phyloP scores from a whole-genome alignment of 768 basidiomycete genomes.

The Pisolithus albus region DNA sequence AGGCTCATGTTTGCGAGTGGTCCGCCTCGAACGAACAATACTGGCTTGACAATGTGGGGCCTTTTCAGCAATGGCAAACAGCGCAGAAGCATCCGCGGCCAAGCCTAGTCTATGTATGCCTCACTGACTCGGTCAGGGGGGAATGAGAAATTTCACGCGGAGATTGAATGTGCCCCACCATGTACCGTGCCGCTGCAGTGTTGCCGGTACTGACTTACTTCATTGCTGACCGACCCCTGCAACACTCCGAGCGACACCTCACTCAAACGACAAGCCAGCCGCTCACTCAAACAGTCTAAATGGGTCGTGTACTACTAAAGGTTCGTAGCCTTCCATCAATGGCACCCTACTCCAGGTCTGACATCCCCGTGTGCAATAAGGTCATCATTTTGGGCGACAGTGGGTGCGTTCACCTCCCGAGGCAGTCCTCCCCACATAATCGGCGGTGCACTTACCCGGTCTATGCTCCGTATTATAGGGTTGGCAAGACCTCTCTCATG shows the following conservation, averaged over 20 bases:
- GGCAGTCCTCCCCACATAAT: constrained; percentile 4
- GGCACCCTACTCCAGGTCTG: neutral
- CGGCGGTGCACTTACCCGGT: constrained; percentile 1
- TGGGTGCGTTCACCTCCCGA: constrained; percentile 51
- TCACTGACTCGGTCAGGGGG: neutral
- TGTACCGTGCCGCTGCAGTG: no score
- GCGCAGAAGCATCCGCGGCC: neutral
- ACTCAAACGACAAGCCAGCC: neutral
- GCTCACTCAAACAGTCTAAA: constrained; percentile 22
- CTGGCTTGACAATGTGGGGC: neutral
- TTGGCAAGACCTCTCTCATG: constrained; percentile 99
- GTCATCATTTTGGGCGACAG: constrained; percentile 99
- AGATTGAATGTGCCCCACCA: constrained; percentile 11
- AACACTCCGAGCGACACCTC: neutral
- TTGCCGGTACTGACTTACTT: no score
- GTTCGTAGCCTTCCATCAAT: constrained; percentile 30
- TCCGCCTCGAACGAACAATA: neutral
- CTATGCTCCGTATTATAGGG: constrained; percentile 39
- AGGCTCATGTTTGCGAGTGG: neutral
- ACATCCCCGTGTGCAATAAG: constrained; percentile 33
- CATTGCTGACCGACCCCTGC: no score
- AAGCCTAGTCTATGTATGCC: neutral
- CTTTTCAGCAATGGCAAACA: neutral
- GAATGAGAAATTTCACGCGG: constrained; percentile 16
- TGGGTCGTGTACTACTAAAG: constrained; percentile 88